phyloP scores from a whole-genome alignment of 2,329 filamentous ascomycete genomes.

The Onygenales sp. region DNA sequence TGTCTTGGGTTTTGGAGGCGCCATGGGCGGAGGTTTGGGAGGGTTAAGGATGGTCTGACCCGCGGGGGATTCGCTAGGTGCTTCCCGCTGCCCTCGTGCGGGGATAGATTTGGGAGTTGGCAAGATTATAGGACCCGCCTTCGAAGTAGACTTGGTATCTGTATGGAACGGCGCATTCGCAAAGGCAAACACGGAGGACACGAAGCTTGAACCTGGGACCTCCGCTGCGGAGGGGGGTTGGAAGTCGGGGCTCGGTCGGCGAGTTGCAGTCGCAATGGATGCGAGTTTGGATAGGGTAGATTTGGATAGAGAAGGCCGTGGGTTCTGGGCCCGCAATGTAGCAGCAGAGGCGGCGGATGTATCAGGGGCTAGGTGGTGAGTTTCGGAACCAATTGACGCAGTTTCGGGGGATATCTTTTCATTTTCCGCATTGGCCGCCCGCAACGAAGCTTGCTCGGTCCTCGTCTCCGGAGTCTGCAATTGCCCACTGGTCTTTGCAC shows the following conservation, averaged over 20 bases:
- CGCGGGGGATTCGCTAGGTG: neutral
- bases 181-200: conserved; percentile 1
- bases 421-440: neutral
- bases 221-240: neutral
- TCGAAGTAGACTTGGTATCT: neutral
- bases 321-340: neutral
- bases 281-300: neutral
- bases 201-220: neutral
- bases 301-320: neutral
- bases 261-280: neutral
- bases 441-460: neutral
- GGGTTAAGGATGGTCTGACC: neutral
- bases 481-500: conserved; percentile 1
- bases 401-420: neutral
- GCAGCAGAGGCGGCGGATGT: neutral
- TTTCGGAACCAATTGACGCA: neutral
- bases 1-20: conserved; percentile 2
- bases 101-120: neutral
- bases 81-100: neutral
- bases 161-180: neutral
- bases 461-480: neutral
- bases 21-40: neutral
- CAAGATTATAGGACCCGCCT: neutral
- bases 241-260: neutral
- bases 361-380: neutral